Evolutionary conservation across 305 asterid genomes (phyloP).

Genomic region (Solanum hybrid): DNA sequence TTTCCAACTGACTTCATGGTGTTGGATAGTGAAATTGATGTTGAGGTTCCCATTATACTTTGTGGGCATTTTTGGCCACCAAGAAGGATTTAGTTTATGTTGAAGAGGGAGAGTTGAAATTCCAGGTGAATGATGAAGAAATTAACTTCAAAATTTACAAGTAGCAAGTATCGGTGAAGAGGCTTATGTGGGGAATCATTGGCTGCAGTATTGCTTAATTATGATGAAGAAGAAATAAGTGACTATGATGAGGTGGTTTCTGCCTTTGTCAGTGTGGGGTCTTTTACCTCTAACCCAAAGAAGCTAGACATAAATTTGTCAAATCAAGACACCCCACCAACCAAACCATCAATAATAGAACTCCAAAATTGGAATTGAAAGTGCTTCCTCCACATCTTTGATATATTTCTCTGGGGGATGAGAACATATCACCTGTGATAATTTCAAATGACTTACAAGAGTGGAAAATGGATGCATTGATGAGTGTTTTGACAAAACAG

Average conservation of each 20-base stretch:
- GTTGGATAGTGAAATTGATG: not conserved
- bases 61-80: not conserved
- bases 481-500: not conserved
- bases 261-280: not conserved
- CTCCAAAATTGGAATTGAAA: not conserved
- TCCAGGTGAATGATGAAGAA: not conserved
- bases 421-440: not conserved
- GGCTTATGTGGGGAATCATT: not conserved
- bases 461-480: not conserved
- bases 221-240: not conserved
- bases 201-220: not conserved
- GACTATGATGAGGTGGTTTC: not conserved
- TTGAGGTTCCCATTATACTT: not conserved
- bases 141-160: not conserved
- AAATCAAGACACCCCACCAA: not conserved
- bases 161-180: not conserved
- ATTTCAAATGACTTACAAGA: not conserved
- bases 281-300: not conserved
- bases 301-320: not conserved
- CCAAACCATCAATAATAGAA: not conserved
- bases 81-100: not conserved
- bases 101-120: not conserved
- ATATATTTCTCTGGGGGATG: not conserved
- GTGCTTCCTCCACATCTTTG: not conserved
- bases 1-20: not conserved